These are phyloP conservation scores for Pseudonectria foliicola DNA, from an alignment of 2,329 filamentous ascomycete species.

Conservation along the genomic window DNA sequence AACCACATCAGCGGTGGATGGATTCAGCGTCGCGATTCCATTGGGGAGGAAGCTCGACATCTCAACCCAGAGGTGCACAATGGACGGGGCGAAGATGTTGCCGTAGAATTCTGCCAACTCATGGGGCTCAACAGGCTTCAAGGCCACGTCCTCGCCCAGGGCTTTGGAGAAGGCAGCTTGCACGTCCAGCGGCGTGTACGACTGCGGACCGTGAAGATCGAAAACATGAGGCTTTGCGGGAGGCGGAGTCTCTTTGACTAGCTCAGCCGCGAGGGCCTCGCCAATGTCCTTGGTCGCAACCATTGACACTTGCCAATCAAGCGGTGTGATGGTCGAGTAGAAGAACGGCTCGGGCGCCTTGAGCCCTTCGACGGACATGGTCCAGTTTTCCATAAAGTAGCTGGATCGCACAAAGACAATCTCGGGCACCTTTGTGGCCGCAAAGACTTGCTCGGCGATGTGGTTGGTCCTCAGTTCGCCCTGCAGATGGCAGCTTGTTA, in stretches of 20 bases:
- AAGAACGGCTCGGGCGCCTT: conserved; percentile 22
- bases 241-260: conserved; percentile 12
- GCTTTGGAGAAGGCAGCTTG: conserved; percentile 22
- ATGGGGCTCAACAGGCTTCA: conserved; percentile 20
- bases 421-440: conserved; percentile 8
- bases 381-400: conserved; percentile 36
- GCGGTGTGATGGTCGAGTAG: conserved; percentile 26
- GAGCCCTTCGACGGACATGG: conserved; percentile 19
- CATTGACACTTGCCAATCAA: conserved; percentile 27
- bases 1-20: conserved; percentile 11
- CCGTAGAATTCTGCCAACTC: conserved; percentile 15
- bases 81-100: conserved; percentile 15
- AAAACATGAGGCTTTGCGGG: conserved; percentile 20
- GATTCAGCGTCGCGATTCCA: conserved; percentile 15
- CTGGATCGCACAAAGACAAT: conserved; percentile 26
- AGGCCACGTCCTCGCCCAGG: conserved; percentile 18
- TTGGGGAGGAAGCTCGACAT: conserved; percentile 24
- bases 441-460: conserved; percentile 22
- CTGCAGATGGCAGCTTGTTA: conserved; percentile 9
- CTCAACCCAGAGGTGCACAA: conserved; percentile 22
- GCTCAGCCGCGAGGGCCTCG: conserved; percentile 16
- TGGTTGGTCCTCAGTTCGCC: conserved; percentile 32
- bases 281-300: conserved; percentile 22
- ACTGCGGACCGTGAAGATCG: conserved; percentile 24
- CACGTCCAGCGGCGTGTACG: conserved; percentile 23